phyloP scores from a whole-genome alignment of 2,329 filamentous ascomycete species.

The Phyllosticta citribraziliensis region DNA sequence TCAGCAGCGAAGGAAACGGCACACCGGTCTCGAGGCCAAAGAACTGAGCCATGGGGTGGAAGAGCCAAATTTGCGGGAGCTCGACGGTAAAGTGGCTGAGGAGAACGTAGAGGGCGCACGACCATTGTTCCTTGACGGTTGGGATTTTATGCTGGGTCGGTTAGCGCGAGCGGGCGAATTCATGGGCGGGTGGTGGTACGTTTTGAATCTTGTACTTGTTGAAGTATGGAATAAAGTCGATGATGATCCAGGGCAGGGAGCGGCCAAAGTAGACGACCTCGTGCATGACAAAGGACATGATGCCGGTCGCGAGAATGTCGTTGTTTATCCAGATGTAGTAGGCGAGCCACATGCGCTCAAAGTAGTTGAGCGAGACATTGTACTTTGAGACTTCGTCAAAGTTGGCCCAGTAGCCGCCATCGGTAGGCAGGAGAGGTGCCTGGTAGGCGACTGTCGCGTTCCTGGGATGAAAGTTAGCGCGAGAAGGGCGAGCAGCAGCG shows the following conservation, averaged over 20 bases:
- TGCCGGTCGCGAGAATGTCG: slow-evolving; percentile 88
- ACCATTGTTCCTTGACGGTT: slow-evolving; percentile 86
- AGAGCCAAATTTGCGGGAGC: slow-evolving; percentile 96
- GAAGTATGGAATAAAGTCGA: slow-evolving; percentile 80
- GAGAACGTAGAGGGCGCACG: slow-evolving; percentile 86
- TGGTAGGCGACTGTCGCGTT: slow-evolving; percentile 28
- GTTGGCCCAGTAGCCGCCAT: slow-evolving; percentile 53
- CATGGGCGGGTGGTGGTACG: slow-evolving; percentile 39
- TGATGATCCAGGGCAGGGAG: slow-evolving; percentile 81
- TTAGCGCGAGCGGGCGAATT: not conserved
- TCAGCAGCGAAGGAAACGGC: slow-evolving; percentile 77
- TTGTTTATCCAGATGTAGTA: slow-evolving; percentile 99
- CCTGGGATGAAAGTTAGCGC: slow-evolving; percentile 15
- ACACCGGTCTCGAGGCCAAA: slow-evolving; percentile 81
- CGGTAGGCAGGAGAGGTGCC: slow-evolving; percentile 28
- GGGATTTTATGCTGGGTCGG: slow-evolving; percentile 64
- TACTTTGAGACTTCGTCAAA: slow-evolving; percentile 56
- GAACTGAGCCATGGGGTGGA: slow-evolving; percentile 91
- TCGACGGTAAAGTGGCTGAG: slow-evolving; percentile 96
- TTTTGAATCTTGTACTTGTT: slow-evolving; percentile 91
- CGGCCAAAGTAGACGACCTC: slow-evolving; percentile 92
- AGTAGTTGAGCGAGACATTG: slow-evolving; percentile 78
- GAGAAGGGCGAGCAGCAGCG: not conserved
- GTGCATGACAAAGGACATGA: slow-evolving; percentile 96
- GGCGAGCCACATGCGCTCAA: slow-evolving; percentile 83